Base-by-base conservation (phyloP, 208 protist species). In the Naegleria gruberi region DNA sequence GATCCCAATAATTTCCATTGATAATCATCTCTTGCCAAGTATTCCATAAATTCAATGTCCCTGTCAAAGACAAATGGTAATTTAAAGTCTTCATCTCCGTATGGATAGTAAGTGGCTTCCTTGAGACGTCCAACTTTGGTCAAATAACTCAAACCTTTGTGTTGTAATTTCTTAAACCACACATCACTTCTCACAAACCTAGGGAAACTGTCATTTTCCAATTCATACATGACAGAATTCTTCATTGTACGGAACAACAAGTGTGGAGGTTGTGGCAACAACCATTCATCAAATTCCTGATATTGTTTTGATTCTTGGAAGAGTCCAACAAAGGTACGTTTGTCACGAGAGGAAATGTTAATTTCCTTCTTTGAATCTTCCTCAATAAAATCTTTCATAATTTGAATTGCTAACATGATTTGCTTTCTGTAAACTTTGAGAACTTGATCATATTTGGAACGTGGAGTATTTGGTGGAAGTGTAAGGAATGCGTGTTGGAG, bases 21-120 rank as follows among this genome's bases (percentile, higher is more conserved):
- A 77, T 77, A 77, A 26, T 77, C 65, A 77, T 77, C 65, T 77
- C 30, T 77, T 37, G 30, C 65, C 19, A 77, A 26, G n/a, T 77
- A 77, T 77, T 77, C 65, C 65, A 77, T 77, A 37, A 77, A 77
- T 15, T 77, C 65, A 77, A 77, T 77, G 34, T 77, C 65, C n/a
- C 30, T 77, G 34, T 77, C 65, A 77, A 37, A 77, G 6, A 77
- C 65, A 12, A 77, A 37, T 5, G 30, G 30, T 77, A 37, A 12
- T 77, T n/a, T 77, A 77, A 77, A 77, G 17, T 77, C 30, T 8
- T 77, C 65, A 77, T 77, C 19, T 1, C 26, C 34, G 65, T 77
- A 77, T 77, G 65, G 65, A n/a, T 37, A 77, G 17, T 37, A 37
- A 7, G 30, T 37, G 26, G 65, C 30, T 37, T 77, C 65, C 34